Evolutionary conservation across 2,329 filamentous ascomycete species (phyloP), one percentile per base, ranked within the genome.

Genomic region (Paraphaeosphaeria minitans): DNA sequence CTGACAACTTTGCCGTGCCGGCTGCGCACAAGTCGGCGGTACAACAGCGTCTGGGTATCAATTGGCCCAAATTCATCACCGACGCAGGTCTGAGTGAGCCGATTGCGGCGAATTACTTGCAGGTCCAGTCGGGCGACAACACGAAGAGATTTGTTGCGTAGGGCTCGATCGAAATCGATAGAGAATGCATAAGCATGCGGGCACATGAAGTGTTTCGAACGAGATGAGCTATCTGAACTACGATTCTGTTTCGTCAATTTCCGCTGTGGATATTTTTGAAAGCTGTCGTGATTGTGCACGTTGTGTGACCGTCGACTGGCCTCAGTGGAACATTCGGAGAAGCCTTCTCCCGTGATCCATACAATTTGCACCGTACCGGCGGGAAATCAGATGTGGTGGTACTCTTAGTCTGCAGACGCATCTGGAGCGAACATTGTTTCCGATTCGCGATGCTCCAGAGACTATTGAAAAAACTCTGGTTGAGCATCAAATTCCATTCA

Each of bases 81-180:
- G 67, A 69, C 63, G 68, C 68, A 14, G 65, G 66, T 5, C 53
- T 71, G 54, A 61, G 52, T 16, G 60, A 46, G 12, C 66, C 68
- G 42, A 50, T 71, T 46, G 60, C 58, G 27, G 68, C 61, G 4
- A 70, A 67, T 42, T 70, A 66, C 56, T 41, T 71, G 57, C 66
- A 66, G 51, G 68, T 71, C 22, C 68, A 66, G 59, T 66, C 63
- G 54, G 67, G 67, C 19, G 67, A 68, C 58, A 70, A 68, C 35
- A 63, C 62, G 13, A 63, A 58, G 58, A 54, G 53, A 45, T 57
- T 61, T 50, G 43, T 35, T 14, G 55, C 46, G 43, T 64, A 48
- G 29, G 22, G 24, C 14, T n/a, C 3, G 6, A 16, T 5, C 29
- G 22, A 22, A 13, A 19, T n/a, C n/a, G 4, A 9, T 6, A 12